A percentile compares a stretch with the other conserved stretches of the same genome.
phyloP scores from a whole-genome alignment of 495 filamentous ascomycete genomes.

The Annulohypoxylon maeteangense region DNA sequence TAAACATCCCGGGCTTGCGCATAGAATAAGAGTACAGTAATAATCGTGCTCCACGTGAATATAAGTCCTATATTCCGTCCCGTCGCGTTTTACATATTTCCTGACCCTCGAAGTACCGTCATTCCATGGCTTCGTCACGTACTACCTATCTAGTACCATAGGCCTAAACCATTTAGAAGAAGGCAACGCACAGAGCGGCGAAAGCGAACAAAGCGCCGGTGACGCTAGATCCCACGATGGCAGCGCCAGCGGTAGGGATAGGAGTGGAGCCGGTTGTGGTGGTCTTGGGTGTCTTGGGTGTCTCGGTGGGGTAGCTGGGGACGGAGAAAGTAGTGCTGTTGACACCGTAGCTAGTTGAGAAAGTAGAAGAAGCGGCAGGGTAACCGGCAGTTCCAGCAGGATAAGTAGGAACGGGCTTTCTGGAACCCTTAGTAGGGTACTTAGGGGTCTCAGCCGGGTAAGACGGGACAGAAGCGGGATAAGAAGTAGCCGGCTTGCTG shows the following conservation, averaged over 20 bases:
- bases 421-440: conserved; percentile 12
- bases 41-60: conserved; percentile 25
- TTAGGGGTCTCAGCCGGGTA: conserved; percentile 30
- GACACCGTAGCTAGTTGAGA: conserved; percentile 16
- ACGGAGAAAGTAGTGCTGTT: conserved; percentile 17
- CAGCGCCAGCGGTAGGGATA: conserved; percentile 41
- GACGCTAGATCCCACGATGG: conserved; percentile 32
- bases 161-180: conserved; percentile 32
- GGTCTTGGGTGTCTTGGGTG: conserved; percentile 4
- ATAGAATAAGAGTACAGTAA: conserved; percentile 18
- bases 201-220: conserved; percentile 37
- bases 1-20: neutral
- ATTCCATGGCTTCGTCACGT: neutral
- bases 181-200: conserved; percentile 41
- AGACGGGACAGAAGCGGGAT: conserved; percentile 10
- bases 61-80: conserved; percentile 4
- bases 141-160: neutral
- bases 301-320: conserved; percentile 27
- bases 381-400: neutral
- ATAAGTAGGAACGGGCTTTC: neutral
- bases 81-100: neutral
- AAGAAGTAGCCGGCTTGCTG: conserved; percentile 21
- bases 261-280: conserved; percentile 19
- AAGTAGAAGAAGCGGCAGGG: conserved; percentile 4
- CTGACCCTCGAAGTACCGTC: neutral